Percentiles rank a stretch among this genome's conserved stretches.
Evolutionary conservation across 1,284 basidiomycete species (phyloP).

Genomic region (Ustilago esculenta): DNA sequence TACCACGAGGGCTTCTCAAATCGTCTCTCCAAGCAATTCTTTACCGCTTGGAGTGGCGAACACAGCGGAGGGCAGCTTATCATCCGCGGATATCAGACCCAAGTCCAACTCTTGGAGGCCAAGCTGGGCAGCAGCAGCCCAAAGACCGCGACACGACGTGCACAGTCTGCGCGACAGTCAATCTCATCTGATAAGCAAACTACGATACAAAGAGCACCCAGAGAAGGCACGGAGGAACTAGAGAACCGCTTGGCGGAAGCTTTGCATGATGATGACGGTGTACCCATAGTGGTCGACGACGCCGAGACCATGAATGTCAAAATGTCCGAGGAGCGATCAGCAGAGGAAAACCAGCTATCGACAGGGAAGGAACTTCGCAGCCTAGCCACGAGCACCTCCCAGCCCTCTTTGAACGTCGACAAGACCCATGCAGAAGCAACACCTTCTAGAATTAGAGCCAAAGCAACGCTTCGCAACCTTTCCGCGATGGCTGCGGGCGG

Average conservation of each 20-base stretch:
- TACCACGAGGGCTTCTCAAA: conserved; percentile 51
- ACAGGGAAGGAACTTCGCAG: conserved; percentile 3
- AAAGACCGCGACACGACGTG: conserved; percentile 1
- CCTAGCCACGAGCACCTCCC: conserved; percentile 22
- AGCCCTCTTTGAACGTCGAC: conserved; percentile 34
- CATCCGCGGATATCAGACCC: conserved; percentile 42
- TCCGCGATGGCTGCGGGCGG: conserved; percentile 30
- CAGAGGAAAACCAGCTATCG: not conserved
- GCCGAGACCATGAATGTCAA: conserved; percentile 32
- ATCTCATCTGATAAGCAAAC: conserved; percentile 20
- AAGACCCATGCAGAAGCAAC: conserved; percentile 30
- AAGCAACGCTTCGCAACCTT: conserved; percentile 22
- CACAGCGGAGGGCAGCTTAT: conserved; percentile 53
- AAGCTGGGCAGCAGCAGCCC: conserved; percentile 16
- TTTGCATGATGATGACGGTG: conserved; percentile 13
- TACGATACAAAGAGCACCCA: conserved; percentile 5
- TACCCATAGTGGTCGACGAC: conserved; percentile 33
- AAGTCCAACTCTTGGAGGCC: conserved; percentile 25
- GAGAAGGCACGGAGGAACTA: conserved; percentile 20
- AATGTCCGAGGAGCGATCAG: conserved; percentile 11
- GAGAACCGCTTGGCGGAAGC: conserved; percentile 27
- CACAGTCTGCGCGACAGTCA: conserved; percentile 12
- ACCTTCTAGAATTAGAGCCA: conserved; percentile 21
- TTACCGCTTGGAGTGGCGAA: conserved; percentile 56
- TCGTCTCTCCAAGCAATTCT: conserved; percentile 52